A percentile compares a stretch with the other conserved stretches of the same genome.
Evolutionary conservation across 495 filamentous ascomycete genomes (phyloP).

Genomic region (Venustampulla echinocandica): DNA sequence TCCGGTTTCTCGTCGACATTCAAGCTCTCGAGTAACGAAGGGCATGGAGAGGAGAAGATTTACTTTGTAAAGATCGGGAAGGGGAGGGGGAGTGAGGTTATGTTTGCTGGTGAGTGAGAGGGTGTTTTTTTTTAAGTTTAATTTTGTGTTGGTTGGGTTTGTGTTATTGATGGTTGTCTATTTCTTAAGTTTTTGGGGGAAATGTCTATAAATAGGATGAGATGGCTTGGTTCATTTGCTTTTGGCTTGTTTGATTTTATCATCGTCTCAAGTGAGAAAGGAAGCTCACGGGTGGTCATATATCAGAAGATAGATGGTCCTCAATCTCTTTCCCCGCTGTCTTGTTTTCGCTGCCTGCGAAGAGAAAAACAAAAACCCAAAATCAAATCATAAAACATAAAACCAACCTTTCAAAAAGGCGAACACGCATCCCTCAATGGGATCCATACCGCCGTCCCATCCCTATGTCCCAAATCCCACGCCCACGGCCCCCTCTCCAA

Average conservation of each 20-base stretch:
- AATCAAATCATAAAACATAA: not conserved
- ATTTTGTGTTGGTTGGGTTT: not conserved
- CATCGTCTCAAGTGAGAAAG: too few species aligned
- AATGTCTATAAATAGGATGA: too few species aligned
- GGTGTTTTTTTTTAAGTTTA: not conserved
- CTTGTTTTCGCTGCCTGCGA: too few species aligned
- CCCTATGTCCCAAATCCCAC: constrained; percentile 63
- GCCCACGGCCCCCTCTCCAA: constrained; percentile 55
- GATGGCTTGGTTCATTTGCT: too few species aligned
- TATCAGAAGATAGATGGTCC: too few species aligned
- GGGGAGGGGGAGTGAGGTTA: constrained; percentile 54
- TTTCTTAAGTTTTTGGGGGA: too few species aligned
- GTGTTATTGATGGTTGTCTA: too few species aligned
- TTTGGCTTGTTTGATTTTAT: too few species aligned
- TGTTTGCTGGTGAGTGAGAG: constrained; percentile 55
- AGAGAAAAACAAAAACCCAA: not conserved
- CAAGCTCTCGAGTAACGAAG: constrained; percentile 47
- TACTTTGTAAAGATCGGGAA: constrained; percentile 79
- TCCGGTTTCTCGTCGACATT: constrained; percentile 68
- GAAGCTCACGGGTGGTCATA: too few species aligned
- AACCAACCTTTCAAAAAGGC: constrained; percentile 32
- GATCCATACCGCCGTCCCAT: constrained; percentile 60
- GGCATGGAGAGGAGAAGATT: constrained; percentile 43
- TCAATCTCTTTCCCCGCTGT: too few species aligned
- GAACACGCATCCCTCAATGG: constrained; percentile 81